A percentile compares a stretch with the other conserved stretches of the same genome.
phyloP scores from a whole-genome alignment of 2,329 filamentous ascomycete genomes.

The Cladophialophora bantiana region DNA sequence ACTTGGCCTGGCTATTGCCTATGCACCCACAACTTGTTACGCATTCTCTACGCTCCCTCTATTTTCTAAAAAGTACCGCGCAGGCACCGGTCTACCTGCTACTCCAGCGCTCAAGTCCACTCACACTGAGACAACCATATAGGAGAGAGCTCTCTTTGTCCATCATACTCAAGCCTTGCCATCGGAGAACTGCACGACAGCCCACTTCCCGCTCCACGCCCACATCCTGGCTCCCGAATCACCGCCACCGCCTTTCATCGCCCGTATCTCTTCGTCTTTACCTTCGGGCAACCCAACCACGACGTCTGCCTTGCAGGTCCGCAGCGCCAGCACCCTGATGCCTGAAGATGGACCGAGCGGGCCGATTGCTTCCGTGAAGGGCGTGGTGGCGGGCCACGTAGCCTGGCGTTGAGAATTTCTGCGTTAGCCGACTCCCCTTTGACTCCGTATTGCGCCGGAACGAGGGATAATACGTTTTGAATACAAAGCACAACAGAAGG shows the following conservation, averaged over 20 bases:
- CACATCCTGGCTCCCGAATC: slow-evolving; percentile 77
- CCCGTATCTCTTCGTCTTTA: slow-evolving; percentile 79
- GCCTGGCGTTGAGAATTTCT: slow-evolving; percentile 56
- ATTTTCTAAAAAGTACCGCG: neutral
- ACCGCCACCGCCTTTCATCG: slow-evolving; percentile 72
- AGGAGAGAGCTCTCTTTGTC: neutral
- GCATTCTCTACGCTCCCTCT: neutral
- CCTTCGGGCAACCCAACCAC: slow-evolving; percentile 86
- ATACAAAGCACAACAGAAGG: no score
- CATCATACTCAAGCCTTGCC: slow-evolving; percentile 59
- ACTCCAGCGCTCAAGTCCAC: neutral
- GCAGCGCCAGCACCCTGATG: slow-evolving; percentile 81
- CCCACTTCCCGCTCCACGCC: slow-evolving; percentile 97
- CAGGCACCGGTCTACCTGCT: neutral
- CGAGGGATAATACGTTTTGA: no score
- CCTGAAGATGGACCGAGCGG: slow-evolving; percentile 79
- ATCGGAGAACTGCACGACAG: slow-evolving; percentile 84
- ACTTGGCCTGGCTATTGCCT: neutral
- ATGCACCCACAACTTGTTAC: neutral
- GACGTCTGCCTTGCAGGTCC: slow-evolving; percentile 96
- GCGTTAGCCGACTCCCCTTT: slow-evolving; percentile 2
- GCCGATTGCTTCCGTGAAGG: slow-evolving; percentile 83
- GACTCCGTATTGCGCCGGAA: neutral
- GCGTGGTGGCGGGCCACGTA: slow-evolving; percentile 84
- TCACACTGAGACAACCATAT: neutral